These are phyloP conservation scores for Fusarium falciforme DNA, from an alignment of 2,329 filamentous ascomycete genomes.

Conservation along the genomic window DNA sequence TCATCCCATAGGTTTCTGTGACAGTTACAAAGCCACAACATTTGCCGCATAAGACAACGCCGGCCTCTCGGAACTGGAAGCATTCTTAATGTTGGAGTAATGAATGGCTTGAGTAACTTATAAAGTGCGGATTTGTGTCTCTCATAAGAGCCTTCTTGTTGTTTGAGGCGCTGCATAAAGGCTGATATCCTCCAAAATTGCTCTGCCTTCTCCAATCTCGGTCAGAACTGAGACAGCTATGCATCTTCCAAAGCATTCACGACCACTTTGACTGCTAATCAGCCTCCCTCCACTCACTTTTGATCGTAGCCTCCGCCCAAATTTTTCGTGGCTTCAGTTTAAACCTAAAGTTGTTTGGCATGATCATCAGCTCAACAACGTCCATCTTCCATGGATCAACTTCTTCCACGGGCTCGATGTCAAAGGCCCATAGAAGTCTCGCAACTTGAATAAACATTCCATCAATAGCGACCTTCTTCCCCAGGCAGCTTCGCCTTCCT, in stretches of 20 bases:
- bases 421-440: constrained; percentile 62
- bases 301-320: background rate
- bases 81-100: background rate
- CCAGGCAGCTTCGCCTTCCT: constrained; percentile 29
- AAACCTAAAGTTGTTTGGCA: constrained; percentile 8
- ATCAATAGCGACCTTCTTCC: constrained; percentile 60
- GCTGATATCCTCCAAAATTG: background rate
- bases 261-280: background rate
- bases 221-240: background rate
- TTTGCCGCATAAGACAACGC: background rate
- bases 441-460: constrained; percentile 39
- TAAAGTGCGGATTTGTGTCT: background rate
- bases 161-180: background rate
- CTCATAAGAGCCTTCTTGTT: background rate
- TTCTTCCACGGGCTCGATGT: constrained; percentile 42
- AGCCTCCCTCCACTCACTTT: background rate
- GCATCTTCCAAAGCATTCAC: background rate
- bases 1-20: background rate
- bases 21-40: background rate
- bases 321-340: background rate
- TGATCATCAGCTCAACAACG: constrained; percentile 14
- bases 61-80: background rate
- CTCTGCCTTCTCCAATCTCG: background rate
- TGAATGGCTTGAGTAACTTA: background rate
- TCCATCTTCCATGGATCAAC: constrained; percentile 18